phyloP scores from a whole-genome alignment of 805 yeast species.

The Starmera dryadoides region DNA sequence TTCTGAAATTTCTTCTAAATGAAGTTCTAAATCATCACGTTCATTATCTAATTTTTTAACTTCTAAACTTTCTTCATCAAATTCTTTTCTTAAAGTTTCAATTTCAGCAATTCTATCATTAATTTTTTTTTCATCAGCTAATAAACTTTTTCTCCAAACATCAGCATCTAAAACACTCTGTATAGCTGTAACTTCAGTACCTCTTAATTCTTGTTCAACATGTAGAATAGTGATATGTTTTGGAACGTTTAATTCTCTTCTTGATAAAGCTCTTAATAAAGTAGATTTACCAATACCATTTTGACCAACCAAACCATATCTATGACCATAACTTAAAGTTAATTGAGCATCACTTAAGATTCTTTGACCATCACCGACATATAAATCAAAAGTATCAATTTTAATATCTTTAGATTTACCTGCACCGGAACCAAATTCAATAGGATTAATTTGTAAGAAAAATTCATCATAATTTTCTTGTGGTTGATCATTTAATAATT shows the following conservation, averaged over 20 bases:
- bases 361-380: conserved; percentile 94
- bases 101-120: conserved; percentile 72
- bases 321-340: conserved; percentile 82
- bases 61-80: conserved; percentile 70
- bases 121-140: conserved; percentile 68
- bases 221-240: conserved; percentile 92
- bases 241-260: conserved; percentile 91
- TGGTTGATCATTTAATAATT: conserved; percentile 56
- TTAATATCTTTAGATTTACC: conserved; percentile 97
- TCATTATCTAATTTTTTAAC: conserved; percentile 80
- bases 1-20: conserved; percentile 71
- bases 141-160: conserved; percentile 92
- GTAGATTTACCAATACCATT: conserved; percentile 99
- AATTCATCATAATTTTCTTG: conserved; percentile 86
- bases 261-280: conserved; percentile 77
- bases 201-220: conserved; percentile 95
- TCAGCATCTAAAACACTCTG: conserved; percentile 98
- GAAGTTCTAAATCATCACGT: conserved; percentile 75
- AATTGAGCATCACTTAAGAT: conserved; percentile 83
- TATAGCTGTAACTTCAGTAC: conserved; percentile 85
- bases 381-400: conserved; percentile 85
- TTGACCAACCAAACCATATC: conserved; percentile 97
- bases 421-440: conserved; percentile 82
- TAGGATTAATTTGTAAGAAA: conserved; percentile 91
- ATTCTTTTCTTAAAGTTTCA: conserved; percentile 59